Base-by-base conservation (phyloP, 371 early-diverging fungal species). In the Dipsacomyces acuminosporus region DNA sequence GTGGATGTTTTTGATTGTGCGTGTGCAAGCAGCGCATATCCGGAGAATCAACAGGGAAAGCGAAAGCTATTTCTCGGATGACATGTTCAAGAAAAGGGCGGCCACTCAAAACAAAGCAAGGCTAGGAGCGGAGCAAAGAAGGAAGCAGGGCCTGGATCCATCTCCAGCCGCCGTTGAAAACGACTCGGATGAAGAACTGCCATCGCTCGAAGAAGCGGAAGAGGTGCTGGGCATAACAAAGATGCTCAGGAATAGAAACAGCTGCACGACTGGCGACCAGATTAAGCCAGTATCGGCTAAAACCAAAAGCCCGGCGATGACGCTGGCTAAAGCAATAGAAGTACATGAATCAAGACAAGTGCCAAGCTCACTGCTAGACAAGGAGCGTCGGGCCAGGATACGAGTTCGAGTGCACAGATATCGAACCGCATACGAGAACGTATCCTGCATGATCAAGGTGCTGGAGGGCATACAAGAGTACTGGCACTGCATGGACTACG, bases 391-490 rank as follows among this genome's bases (percentile, higher is more conserved):
- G n/a, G n/a, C n/a, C n/a, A n/a, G n/a, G n/a, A n/a, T n/a, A n/a
- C n/a, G n/a, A n/a, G n/a, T n/a, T n/a, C n/a, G n/a, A n/a, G n/a
- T n/a, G n/a, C n/a, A n/a, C n/a, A n/a, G n/a, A n/a, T n/a, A n/a
- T n/a, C n/a, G n/a, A n/a, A n/a, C 59, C 2, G 54, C 69, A 1
- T 69, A 69, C 41, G 69, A 69, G 25, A 69, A 69, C 45, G 48
- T 69, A n/a, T 69, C 69, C 14, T 69, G 69, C 33, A 69, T 69
- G 69, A 63, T 69, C 22, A 62, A 63, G 51, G 63, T 69, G 20
- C 63, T 69, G 9, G 69, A 69, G 51, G 69, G 69, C 21, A 69
- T 69, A 63, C 69, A 69, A 55, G 63, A 69, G 69, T 69, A 69
- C 47, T 69, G 69, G 69, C 69, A 69, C 45, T 69, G 69, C 36